Evolutionary conservation across 73 alveolate species (phyloP).

Genomic region (Paraurostyla sp.): DNA sequence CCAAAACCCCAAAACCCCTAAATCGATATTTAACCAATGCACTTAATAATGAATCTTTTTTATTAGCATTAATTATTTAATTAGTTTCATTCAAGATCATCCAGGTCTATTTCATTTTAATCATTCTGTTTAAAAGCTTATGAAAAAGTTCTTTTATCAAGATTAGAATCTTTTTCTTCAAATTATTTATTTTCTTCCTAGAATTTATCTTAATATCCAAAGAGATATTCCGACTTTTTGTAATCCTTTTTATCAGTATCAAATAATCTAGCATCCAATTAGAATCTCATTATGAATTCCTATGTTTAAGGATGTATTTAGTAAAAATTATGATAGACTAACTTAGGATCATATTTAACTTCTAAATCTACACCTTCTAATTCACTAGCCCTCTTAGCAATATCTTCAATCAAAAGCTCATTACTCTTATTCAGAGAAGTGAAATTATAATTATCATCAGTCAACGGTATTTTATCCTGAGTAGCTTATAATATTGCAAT

Average conservation of each 20-base stretch:
- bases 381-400: not conserved
- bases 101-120: constrained; percentile 56
- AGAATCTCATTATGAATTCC: constrained; percentile 37
- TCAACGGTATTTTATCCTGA: constrained; percentile 11
- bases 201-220: not conserved
- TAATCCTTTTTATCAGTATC: not conserved
- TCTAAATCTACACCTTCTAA: not conserved
- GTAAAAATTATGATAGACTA: not conserved
- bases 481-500: constrained; percentile 66
- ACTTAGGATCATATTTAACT: not conserved
- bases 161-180: not conserved
- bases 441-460: not conserved
- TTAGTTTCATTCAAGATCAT: constrained; percentile 31
- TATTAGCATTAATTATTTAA: no score
- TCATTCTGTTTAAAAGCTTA: constrained; percentile 28
- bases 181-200: not conserved
- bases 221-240: not conserved
- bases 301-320: constrained; percentile 43
- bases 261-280: constrained; percentile 26
- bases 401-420: not conserved
- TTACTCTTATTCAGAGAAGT: constrained; percentile 3
- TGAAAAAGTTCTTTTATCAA: constrained; percentile 1
- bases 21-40: no score
- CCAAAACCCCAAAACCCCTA: no score
- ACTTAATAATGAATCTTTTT: no score